These are phyloP conservation scores for Parastagonospora nodorum DNA, from an alignment of 2,329 filamentous ascomycete genomes.

Conservation along the genomic window DNA sequence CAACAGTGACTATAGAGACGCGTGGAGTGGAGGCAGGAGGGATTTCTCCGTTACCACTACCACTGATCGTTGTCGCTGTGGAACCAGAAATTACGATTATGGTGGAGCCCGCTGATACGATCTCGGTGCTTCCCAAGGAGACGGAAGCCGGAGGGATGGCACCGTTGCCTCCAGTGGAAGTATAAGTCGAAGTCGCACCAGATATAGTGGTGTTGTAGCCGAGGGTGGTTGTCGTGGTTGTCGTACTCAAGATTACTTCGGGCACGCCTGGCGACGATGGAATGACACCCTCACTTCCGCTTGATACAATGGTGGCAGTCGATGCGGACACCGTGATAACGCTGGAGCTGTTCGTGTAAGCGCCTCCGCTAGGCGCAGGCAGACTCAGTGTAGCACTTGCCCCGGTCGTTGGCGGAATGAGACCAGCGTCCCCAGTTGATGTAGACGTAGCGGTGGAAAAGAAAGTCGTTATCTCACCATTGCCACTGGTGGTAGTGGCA, in stretches of 20 bases:
- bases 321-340: not conserved
- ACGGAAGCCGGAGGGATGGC: not conserved
- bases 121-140: not conserved
- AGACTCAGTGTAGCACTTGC: not conserved
- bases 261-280: slow-evolving; percentile 1
- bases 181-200: not conserved
- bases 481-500: slow-evolving; percentile 28
- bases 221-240: not conserved
- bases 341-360: no score
- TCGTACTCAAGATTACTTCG: not conserved
- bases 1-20: not conserved
- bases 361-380: not conserved
- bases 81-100: not conserved
- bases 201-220: no score
- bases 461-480: slow-evolving; percentile 24
- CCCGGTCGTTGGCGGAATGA: slow-evolving; percentile 13
- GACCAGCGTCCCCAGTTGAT: slow-evolving; percentile 18
- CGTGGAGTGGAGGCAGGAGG: not conserved
- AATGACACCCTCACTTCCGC: slow-evolving; percentile 11
- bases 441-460: slow-evolving; percentile 25
- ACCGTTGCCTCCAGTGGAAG: not conserved
- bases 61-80: not conserved
- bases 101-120: not conserved
- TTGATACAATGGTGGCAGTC: slow-evolving; percentile 6
- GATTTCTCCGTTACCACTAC: not conserved